These are phyloP conservation scores for Sporobolomyces pararoseus DNA, from an alignment of 768 basidiomycete species.

Conservation along the genomic window DNA sequence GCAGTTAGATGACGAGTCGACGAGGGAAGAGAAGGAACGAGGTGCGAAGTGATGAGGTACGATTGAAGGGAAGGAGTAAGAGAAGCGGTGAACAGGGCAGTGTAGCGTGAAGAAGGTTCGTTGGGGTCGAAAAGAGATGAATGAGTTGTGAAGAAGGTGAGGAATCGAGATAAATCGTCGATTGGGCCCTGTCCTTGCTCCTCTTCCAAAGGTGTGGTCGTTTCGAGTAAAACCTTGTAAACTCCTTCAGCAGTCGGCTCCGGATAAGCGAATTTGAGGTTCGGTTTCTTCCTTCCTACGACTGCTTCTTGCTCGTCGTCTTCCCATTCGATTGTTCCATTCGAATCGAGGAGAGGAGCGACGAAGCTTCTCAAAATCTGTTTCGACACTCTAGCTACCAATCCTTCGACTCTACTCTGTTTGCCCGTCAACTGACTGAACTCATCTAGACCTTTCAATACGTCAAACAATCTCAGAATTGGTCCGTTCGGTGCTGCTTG, in stretches of 20 bases:
- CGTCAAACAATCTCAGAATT: neutral
- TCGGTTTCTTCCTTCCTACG: neutral
- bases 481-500: slow-evolving; percentile 14
- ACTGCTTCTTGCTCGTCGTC: neutral
- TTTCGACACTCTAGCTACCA: slow-evolving; percentile 28
- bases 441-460: slow-evolving; percentile 25
- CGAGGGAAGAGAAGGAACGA: slow-evolving; percentile 21
- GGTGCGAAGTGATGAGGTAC: slow-evolving; percentile 33
- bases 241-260: neutral
- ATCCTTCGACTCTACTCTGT: slow-evolving; percentile 2
- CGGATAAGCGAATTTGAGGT: slow-evolving; percentile 4
- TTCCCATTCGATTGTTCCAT: neutral
- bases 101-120: neutral
- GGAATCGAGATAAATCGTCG: slow-evolving; percentile 4
- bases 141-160: slow-evolving; percentile 25
- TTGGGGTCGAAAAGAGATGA: slow-evolving; percentile 15
- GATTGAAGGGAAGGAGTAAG: slow-evolving; percentile 39
- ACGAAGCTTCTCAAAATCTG: slow-evolving; percentile 30
- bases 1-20: slow-evolving; percentile 4
- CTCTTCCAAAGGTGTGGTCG: neutral
- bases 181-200: slow-evolving; percentile 1
- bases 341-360: slow-evolving; percentile 33
- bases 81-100: slow-evolving; percentile 23
- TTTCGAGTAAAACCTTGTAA: neutral
- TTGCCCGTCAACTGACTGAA: slow-evolving; percentile 7